phyloP scores from a whole-genome alignment of 768 basidiomycete genomes.

The Pilatotrama ljubarskyi region DNA sequence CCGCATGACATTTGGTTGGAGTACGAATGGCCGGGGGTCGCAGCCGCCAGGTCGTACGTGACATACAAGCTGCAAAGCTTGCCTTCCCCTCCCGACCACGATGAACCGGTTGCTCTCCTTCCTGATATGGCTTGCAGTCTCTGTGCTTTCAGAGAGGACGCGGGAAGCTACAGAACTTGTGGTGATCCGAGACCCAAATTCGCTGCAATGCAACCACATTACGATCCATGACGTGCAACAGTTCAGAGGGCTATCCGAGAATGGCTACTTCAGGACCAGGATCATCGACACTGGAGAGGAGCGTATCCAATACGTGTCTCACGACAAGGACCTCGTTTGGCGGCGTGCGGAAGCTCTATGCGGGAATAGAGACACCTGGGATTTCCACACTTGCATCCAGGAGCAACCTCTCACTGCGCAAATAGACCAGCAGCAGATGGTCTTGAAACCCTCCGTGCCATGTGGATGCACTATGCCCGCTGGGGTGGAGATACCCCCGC shows the following conservation, averaged over 20 bases:
- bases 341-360: slow-evolving; percentile 7
- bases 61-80: too few species aligned
- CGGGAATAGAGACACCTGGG: background rate
- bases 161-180: slow-evolving; percentile 23
- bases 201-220: slow-evolving; percentile 20
- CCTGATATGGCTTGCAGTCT: background rate
- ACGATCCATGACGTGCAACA: slow-evolving; percentile 16
- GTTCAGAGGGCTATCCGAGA: slow-evolving; percentile 13
- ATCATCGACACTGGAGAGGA: slow-evolving; percentile 17
- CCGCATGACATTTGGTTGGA: too few species aligned
- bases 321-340: slow-evolving; percentile 4
- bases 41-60: too few species aligned
- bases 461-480: background rate
- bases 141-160: background rate
- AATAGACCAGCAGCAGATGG: background rate
- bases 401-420: background rate
- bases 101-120: background rate
- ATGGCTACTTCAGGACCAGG: background rate
- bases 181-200: slow-evolving; percentile 15
- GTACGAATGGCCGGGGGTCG: too few species aligned
- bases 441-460: background rate
- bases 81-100: too few species aligned
- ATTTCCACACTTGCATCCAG: background rate
- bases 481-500: slow-evolving; percentile 35
- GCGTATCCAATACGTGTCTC: slow-evolving; percentile 17